Base-by-base conservation (phyloP, 352 stramenopile species). In the Phytophthora pini region DNA sequence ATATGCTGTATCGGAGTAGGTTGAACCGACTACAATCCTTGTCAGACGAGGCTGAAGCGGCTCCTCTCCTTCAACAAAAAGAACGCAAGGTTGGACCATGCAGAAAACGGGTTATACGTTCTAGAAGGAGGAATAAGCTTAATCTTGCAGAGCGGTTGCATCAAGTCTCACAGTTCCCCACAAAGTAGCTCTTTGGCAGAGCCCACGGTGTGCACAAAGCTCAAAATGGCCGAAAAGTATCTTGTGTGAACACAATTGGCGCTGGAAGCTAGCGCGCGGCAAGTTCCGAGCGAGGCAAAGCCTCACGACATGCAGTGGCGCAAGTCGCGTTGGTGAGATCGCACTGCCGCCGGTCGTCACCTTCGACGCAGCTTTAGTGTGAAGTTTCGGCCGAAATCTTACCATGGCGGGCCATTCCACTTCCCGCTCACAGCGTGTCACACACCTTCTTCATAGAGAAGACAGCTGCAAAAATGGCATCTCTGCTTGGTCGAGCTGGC, bases 21-120 rank as follows among this genome's bases (percentile, higher is more conserved):
- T 58, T 40, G 50, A 57, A 57, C 50, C 50, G 50, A 57, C 38
- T 43, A 43, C 38, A n/a, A 47, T 45, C 38, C 10, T 32, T 36
- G 17, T 31, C 50, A 67, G 50, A 67, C 59, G 59, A 55, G 41
- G 10, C 47, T 51, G 15, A 24, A 22, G n/a, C 38, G 36, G 9
- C 22, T 20, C 41, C 34, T 65, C 56, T 55, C 17, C 57, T 65
- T 65, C 48, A 64, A 56, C 56, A 56, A 48, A 64, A 46, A 38
- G 56, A 57, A 51, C 36, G 46, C 57, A 58, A 64, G 58, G 58
- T 60, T 61, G 49, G 58, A 60, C 49, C 58, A 65, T 46, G 50
- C 26, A 56, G 44, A 56, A 50, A 50, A 38, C 32, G 17, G 22
- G 3, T 29, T 39, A 52, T 52, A 39, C 7, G 15, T 9, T 52